These are phyloP conservation scores for Mortierella sp. DNA, from an alignment of 371 early-diverging fungal species.

Conservation along the genomic window DNA sequence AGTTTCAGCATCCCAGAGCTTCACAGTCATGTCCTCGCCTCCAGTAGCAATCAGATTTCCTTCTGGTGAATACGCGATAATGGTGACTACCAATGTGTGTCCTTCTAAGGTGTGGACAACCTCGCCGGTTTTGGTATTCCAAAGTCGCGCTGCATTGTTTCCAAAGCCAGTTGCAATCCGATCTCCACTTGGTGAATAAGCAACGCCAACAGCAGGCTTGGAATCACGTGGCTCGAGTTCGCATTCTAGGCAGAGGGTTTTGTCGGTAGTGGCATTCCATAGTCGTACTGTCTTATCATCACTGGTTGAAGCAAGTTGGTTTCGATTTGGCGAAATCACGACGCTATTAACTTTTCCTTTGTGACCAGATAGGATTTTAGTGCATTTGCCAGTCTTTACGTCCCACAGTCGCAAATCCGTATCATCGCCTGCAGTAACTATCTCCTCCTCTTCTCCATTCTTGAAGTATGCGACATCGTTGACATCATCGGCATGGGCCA, in stretches of 20 bases:
- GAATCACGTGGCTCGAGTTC: background rate
- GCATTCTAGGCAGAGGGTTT: background rate
- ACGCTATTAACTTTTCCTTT: too few species aligned
- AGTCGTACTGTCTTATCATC: background rate
- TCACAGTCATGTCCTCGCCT: background rate
- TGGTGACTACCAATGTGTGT: background rate
- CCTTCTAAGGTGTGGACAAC: background rate
- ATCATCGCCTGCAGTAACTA: too few species aligned
- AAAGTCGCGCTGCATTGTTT: background rate
- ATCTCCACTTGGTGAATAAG: background rate
- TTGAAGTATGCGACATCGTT: too few species aligned
- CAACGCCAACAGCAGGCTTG: background rate
- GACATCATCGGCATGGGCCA: too few species aligned
- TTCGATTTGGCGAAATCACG: background rate
- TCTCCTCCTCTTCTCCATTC: too few species aligned
- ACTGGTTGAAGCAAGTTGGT: slow-evolving; percentile 4
- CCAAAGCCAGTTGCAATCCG: background rate
- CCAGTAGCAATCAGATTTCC: background rate
- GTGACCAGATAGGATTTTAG: too few species aligned
- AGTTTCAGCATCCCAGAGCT: background rate
- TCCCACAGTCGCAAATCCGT: too few species aligned
- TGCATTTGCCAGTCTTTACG: too few species aligned
- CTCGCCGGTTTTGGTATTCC: background rate
- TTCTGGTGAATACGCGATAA: background rate
- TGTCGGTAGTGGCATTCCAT: background rate